Evolutionary conservation across 169 alveolate genomes (phyloP), one percentile per base, ranked within the genome.

Genomic region (Cryptosporidium sp.): DNA sequence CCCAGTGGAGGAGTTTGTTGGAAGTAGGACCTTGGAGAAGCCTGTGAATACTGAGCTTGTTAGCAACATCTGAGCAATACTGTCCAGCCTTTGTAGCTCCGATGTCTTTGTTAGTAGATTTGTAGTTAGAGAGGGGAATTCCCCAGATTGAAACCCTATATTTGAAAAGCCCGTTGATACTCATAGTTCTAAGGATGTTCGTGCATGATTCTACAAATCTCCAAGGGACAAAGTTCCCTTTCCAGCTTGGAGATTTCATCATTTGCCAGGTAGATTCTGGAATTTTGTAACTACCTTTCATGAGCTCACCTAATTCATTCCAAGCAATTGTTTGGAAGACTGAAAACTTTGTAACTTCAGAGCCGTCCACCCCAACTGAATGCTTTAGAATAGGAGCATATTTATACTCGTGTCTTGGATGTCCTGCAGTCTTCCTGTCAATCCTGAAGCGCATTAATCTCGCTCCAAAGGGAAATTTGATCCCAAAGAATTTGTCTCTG

Each of bases 301-400:
- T 39, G 14, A n/a, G 16, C 9, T 80, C 68, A 0, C 58, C 50
- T 6, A 80, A n/a, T 21, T 39, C 74, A 35, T 65, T 80, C 89
- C 89, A 80, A 9, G 75, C 89, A 31, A 80, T 80, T 10, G 48
- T 80, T 41, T 80, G 89, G 35, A 80, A 80, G 2, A 80, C 73
- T 10, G 80, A 62, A 12, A 61, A 62, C 41, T 59, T 59, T 12
- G 89, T 80, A 10, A 80, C 89, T 10, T 59, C 80, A 41, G 89
- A 80, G 4, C 89, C 89, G n/a, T 80, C 89, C 12, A 80, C 89
- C 1, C 89, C 89, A 31, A 80, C 89, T 9, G 89, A 62, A 62
- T 80, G 89, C 75, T 61, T 80, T 7, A 80, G 48, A 26, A 33
- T 12, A 26, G 75, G 80, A 41, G 80, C 89, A 26, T 59, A 65